Conservation (phyloP, 768 basidiomycete genomes). For the Russula sp. region DNA sequence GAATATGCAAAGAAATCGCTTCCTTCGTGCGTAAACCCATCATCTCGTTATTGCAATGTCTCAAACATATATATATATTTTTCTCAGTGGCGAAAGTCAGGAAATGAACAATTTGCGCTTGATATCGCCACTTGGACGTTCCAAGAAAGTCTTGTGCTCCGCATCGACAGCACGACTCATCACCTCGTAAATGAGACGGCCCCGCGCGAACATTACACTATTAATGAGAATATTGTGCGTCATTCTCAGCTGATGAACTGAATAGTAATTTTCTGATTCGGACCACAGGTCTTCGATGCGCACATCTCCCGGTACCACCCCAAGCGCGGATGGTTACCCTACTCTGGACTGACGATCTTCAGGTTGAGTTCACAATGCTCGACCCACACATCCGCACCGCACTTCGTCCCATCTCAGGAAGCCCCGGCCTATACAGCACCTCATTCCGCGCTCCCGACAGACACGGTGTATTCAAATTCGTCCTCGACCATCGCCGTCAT, state of each 20-base stretch:
- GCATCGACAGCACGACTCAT: constrained; percentile 73
- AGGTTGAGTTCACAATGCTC: constrained; percentile 97
- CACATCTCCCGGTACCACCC: constrained; percentile 69
- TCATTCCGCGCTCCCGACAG: constrained; percentile 90
- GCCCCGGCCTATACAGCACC: constrained; percentile 70
- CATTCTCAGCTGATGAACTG: neutral
- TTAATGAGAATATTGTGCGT: constrained; percentile 78
- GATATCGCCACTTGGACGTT: constrained; percentile 89
- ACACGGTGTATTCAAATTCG: constrained; percentile 97
- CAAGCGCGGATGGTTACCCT: constrained; percentile 62
- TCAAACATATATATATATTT: constrained; percentile 12
- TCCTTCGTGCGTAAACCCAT: constrained; percentile 46
- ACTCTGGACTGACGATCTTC: constrained; percentile 74
- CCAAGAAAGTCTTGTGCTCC: constrained; percentile 78
- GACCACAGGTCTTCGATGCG: constrained; percentile 62
- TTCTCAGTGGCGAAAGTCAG: constrained; percentile 56
- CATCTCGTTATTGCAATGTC: neutral
- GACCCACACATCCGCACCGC: constrained; percentile 92
- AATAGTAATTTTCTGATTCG: constrained; percentile 4
- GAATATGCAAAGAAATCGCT: constrained; percentile 64
- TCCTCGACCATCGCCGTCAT: constrained; percentile 78
- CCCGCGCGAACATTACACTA: constrained; percentile 74
- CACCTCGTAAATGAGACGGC: constrained; percentile 61
- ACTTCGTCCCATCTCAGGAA: constrained; percentile 54
- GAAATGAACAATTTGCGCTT: constrained; percentile 69